Evolutionary conservation across 768 basidiomycete species (phyloP).

Genomic region (Pleurotus sapidus): DNA sequence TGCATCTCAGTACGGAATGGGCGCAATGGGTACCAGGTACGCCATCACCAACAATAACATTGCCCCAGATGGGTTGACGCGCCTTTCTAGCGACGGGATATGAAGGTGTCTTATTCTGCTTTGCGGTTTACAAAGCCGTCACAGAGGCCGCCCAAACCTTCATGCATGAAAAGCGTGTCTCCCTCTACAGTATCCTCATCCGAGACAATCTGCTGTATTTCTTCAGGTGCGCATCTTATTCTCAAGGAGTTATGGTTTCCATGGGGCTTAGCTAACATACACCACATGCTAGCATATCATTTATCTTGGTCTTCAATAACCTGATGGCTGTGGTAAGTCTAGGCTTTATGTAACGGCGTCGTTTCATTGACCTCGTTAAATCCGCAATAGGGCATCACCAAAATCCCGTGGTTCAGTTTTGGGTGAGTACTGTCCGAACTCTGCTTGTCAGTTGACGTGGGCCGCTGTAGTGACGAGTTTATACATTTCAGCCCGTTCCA

Average conservation of each 20-base stretch:
- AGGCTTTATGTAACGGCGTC: background rate
- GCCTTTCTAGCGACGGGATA: constrained; percentile 27
- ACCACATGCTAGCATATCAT: constrained; percentile 26
- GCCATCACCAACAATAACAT: background rate
- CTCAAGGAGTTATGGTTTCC: background rate
- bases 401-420: constrained; percentile 50
- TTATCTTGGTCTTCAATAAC: constrained; percentile 41
- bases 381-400: constrained; percentile 31
- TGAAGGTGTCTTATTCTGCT: constrained; percentile 38
- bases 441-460: background rate
- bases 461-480: background rate
- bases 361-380: background rate
- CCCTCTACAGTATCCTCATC: constrained; percentile 32
- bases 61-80: background rate
- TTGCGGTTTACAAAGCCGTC: constrained; percentile 33
- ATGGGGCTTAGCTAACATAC: background rate
- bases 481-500: constrained; percentile 37
- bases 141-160: constrained; percentile 21
- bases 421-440: constrained; percentile 20
- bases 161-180: constrained; percentile 20
- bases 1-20: constrained; percentile 41
- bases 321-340: constrained; percentile 39
- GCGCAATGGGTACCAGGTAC: constrained; percentile 35
- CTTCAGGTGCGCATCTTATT: constrained; percentile 26
- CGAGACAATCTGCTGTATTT: constrained; percentile 45